Evolutionary conservation across 305 asterid genomes (phyloP).

Genomic region (Nicotiana rustica): DNA sequence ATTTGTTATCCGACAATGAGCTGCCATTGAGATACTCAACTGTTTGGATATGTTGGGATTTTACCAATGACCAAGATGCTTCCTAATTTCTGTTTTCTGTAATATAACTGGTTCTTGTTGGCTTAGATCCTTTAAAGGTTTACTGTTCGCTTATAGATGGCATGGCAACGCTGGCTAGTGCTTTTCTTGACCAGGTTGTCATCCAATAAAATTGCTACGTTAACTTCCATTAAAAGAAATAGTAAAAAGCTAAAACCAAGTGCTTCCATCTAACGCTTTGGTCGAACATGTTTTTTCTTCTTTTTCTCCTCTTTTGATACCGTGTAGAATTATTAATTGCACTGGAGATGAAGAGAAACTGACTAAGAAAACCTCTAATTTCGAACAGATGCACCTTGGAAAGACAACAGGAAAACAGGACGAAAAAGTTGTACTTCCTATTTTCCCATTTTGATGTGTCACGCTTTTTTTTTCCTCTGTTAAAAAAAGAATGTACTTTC

Average conservation of each 20-base stretch:
- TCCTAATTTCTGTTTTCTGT: not conserved
- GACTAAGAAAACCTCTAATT: not conserved
- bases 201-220: not conserved
- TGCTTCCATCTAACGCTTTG: not conserved
- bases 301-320: not conserved
- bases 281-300: not conserved
- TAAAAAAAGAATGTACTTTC: no score
- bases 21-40: not conserved
- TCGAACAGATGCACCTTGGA: not conserved
- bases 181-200: not conserved
- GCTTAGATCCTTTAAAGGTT: not conserved
- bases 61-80: not conserved
- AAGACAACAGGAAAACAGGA: not conserved
- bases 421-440: not conserved
- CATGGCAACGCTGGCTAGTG: not conserved
- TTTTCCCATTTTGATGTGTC: not conserved
- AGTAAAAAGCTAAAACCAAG: not conserved
- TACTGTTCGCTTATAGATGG: not conserved
- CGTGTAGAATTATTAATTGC: not conserved
- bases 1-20: constrained; percentile 5
- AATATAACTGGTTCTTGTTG: not conserved
- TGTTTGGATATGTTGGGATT: constrained; percentile 9
- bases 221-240: not conserved
- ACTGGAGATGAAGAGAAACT: not conserved
- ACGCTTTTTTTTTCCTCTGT: no score